Evolutionary conservation across 2,329 filamentous ascomycete species (phyloP).

Genomic region (Chaetomiaceae sp.): DNA sequence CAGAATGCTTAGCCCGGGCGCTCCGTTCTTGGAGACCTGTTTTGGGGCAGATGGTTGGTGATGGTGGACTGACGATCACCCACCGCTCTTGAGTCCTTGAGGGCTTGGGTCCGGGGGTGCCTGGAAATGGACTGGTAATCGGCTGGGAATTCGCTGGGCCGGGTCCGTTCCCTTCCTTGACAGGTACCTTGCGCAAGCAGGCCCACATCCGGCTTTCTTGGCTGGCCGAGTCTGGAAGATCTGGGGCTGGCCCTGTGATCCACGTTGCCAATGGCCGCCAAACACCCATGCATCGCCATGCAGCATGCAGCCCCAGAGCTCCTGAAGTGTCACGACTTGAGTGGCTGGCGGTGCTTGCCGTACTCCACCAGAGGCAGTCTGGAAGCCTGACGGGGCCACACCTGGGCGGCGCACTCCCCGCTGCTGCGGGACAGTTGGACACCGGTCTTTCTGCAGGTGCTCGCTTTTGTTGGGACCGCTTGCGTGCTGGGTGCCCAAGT

Average conservation of each 20-base stretch:
- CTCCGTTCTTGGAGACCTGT: not conserved
- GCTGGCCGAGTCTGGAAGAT: constrained; percentile 9
- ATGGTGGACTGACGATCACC: constrained; percentile 11
- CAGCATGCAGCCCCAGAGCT: constrained; percentile 23
- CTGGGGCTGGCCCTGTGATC: constrained; percentile 12
- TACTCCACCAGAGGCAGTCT: constrained; percentile 22
- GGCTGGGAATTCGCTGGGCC: too few species aligned
- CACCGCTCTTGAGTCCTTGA: not conserved
- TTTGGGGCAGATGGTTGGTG: not conserved
- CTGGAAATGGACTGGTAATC: too few species aligned
- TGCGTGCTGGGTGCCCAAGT: constrained; percentile 18
- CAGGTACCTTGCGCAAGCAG: not conserved
- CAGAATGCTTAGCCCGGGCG: constrained; percentile 4
- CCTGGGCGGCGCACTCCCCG: constrained; percentile 13
- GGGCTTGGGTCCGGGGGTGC: too few species aligned
- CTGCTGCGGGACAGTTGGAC: constrained; percentile 16
- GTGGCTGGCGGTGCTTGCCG: constrained; percentile 21
- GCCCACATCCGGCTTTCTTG: constrained; percentile 3
- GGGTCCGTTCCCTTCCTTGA: too few species aligned
- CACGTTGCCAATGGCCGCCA: constrained; percentile 17
- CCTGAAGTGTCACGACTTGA: constrained; percentile 27
- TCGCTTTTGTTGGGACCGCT: constrained; percentile 3
- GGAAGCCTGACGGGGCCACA: constrained; percentile 22
- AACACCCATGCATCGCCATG: constrained; percentile 22
- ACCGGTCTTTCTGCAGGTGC: constrained; percentile 21